phyloP scores from a whole-genome alignment of 352 stramenopile species.

The Blastocystis sp. region DNA sequence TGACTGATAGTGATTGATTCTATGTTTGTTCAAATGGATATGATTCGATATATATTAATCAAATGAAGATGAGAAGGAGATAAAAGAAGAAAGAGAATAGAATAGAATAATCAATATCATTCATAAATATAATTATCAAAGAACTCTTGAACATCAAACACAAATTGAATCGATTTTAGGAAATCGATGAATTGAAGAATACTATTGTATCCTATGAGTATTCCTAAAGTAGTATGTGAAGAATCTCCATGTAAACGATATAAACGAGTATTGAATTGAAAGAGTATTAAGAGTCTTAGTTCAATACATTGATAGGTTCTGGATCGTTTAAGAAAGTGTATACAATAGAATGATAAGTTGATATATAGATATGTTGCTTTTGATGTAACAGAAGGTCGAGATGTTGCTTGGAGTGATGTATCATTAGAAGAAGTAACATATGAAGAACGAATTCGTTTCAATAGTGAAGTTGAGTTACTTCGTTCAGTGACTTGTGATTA shows the following conservation, averaged over 20 bases:
- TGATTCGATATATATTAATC: neutral
- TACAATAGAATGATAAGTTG: conserved; percentile 57
- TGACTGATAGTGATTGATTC: neutral
- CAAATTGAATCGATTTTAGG: neutral
- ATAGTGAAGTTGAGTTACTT: conserved; percentile 90
- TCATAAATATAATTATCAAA: neutral
- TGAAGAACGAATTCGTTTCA: conserved; percentile 84
- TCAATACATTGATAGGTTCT: conserved; percentile 19
- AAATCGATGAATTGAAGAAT: neutral
- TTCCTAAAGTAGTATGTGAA: neutral
- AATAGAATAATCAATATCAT: neutral
- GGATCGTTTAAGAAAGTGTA: conserved; percentile 78
- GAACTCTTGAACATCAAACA: neutral
- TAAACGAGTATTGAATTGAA: neutral
- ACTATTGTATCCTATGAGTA: neutral
- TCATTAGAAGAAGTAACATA: conserved; percentile 85
- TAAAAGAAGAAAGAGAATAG: neutral
- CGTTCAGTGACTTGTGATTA: conserved; percentile 93
- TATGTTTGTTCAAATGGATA: neutral
- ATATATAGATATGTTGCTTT: conserved; percentile 78
- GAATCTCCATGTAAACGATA: conserved; percentile 39
- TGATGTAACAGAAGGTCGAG: conserved; percentile 95
- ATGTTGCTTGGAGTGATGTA: conserved; percentile 97
- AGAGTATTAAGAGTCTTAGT: neutral
- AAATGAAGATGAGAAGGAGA: neutral